phyloP scores from a whole-genome alignment of 108 stramenopile genomes.

The Skeletonema menzelii region DNA sequence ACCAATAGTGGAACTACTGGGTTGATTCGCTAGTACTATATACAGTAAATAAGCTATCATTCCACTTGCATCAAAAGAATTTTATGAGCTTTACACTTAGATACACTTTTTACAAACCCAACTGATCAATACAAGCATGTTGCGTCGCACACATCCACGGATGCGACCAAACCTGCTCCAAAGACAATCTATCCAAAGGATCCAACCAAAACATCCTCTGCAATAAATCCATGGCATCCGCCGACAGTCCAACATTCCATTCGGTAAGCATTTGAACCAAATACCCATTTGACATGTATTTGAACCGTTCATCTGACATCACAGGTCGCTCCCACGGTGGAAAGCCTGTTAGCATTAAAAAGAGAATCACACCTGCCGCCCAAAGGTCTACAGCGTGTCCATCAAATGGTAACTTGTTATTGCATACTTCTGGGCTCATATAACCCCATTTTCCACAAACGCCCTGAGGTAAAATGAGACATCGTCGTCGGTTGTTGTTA shows the following conservation, averaged over 20 bases:
- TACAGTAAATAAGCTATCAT: no score
- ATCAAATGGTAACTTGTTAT: slow-evolving; percentile 78
- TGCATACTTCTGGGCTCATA: slow-evolving; percentile 90
- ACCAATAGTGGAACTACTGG: slow-evolving; percentile 73
- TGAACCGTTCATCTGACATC: slow-evolving; percentile 72
- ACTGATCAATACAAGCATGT: background rate
- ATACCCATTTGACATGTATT: slow-evolving; percentile 79
- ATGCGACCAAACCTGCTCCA: slow-evolving; percentile 84
- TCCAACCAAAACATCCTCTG: slow-evolving; percentile 86
- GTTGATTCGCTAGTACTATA: background rate
- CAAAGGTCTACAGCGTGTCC: slow-evolving; percentile 93
- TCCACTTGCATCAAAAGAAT: no score
- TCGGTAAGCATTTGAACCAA: slow-evolving; percentile 82
- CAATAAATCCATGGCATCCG: slow-evolving; percentile 83
- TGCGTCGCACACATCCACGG: slow-evolving; percentile 68
- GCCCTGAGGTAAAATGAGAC: slow-evolving; percentile 70
- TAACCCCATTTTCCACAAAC: slow-evolving; percentile 93
- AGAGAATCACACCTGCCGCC: slow-evolving; percentile 93
- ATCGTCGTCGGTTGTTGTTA: slow-evolving; percentile 30
- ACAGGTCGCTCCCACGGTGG: slow-evolving; percentile 87
- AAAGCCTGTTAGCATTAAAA: slow-evolving; percentile 88
- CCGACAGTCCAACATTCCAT: slow-evolving; percentile 72
- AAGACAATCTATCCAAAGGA: slow-evolving; percentile 76
- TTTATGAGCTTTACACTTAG: background rate
- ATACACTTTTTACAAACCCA: background rate